A percentile compares a stretch with the other conserved stretches of the same genome.
Evolutionary conservation across 2,329 filamentous ascomycete species (phyloP).

Genomic region (Ophiocordyceps australis): DNA sequence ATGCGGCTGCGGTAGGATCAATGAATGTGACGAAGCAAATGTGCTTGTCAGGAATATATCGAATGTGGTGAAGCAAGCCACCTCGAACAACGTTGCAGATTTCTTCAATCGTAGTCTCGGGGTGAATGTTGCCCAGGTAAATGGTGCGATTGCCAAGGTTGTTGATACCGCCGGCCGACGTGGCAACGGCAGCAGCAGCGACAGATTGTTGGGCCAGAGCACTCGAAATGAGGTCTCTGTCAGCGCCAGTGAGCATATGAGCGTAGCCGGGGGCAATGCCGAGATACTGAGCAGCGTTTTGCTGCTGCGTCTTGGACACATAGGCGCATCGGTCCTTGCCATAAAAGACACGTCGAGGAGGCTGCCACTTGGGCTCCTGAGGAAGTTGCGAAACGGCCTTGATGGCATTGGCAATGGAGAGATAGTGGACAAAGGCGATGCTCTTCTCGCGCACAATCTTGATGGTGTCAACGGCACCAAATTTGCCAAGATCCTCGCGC

Average conservation of each 20-base stretch:
- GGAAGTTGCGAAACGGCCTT: constrained; percentile 94
- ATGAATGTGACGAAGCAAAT: constrained; percentile 99
- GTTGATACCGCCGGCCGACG: constrained; percentile 89
- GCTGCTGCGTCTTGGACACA: constrained; percentile 97
- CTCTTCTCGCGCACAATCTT: constrained; percentile 97
- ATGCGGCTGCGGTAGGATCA: constrained; percentile 90
- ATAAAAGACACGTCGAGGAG: constrained; percentile 90
- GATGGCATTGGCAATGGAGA: constrained; percentile 95
- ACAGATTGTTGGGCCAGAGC: constrained; percentile 95
- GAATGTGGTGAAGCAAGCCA: constrained; percentile 89
- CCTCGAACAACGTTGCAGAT: constrained; percentile 98
- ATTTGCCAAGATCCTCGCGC: constrained; percentile 88
- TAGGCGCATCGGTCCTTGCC: constrained; percentile 97
- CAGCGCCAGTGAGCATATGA: constrained; percentile 87
- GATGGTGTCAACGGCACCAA: constrained; percentile 89
- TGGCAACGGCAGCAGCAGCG: constrained; percentile 88
- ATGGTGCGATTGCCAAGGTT: constrained; percentile 96
- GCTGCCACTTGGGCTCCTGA: constrained; percentile 92
- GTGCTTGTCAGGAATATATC: constrained; percentile 98
- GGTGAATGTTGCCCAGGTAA: constrained; percentile 96
- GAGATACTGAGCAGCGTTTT: constrained; percentile 95
- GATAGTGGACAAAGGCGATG: constrained; percentile 93
- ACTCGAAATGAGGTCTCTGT: constrained; percentile 91
- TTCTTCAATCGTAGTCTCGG: constrained; percentile 96
- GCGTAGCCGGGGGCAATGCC: constrained; percentile 94